Base-by-base conservation (phyloP, 2,329 filamentous ascomycete species). In the Pseudonectria foliicola region DNA sequence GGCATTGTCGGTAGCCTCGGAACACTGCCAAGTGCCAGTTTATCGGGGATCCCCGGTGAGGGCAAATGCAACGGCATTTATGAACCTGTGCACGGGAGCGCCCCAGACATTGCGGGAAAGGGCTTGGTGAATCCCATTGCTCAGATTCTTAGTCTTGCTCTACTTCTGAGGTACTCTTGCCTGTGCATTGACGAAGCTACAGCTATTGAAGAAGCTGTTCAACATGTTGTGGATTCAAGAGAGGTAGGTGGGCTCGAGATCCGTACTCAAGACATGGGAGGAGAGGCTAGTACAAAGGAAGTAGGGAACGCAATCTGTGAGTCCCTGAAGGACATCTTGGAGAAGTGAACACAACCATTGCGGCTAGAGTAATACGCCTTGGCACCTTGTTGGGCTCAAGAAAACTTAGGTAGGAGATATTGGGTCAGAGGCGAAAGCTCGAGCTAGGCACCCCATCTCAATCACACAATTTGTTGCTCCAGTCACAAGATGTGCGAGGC, bases 91-190 rank as follows among this genome's bases (percentile, higher is more conserved):
- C 82, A 87, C 54, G 82, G 80, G 65, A 75, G 54, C 34, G 83
- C 82, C 3, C 82, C 83, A 10, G 82, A 87, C 47, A 86, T 87
- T 44, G 75, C 78, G 7, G 82, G 82, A 37, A 72, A 82, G 55
- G 78, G 78, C 26, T 70, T 84, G 27, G 81, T 82, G 35, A 86
- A 87, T 62, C 82, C 82, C 0, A 70, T 86, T 24, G 82, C 80
- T 1, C 77, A 80, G 46, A 77, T 86, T 23, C 68, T 86, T 26
- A 85, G 80, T 32, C 62, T 84, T 16, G 79, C 79, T 36, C 82
- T 87, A 80, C 75, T 87, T 70, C 67, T 87, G 44, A 77, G 83
- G 52, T 86, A 86, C 62, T 85, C 80, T 2, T 69, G 84, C 32
- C 67, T 72, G 42, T 66, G 76, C 42, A 69, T 71, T 6, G 69